phyloP scores from a whole-genome alignment of 2,329 filamentous ascomycete genomes.

The Calonectria naviculata region DNA sequence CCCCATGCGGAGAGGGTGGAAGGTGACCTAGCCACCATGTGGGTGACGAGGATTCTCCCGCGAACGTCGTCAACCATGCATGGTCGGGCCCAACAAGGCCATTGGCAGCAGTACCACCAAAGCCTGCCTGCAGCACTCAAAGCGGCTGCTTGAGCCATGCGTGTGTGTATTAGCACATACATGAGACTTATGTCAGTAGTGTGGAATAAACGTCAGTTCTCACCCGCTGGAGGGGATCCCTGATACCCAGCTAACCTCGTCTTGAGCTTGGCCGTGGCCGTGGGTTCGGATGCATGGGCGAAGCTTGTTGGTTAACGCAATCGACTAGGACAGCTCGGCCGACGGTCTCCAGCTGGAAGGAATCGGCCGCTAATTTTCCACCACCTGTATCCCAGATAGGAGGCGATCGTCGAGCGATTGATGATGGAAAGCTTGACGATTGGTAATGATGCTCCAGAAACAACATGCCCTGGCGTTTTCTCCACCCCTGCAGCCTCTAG shows the following conservation, averaged over 20 bases:
- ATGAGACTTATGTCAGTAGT: neutral
- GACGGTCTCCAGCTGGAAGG: conserved; percentile 2
- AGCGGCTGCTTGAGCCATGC: neutral
- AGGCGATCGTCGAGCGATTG: conserved; percentile 20
- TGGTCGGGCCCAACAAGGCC: neutral
- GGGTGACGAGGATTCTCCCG: conserved; percentile 22
- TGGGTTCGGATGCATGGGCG: neutral
- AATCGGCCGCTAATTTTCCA: conserved; percentile 1
- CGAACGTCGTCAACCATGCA: conserved; percentile 14
- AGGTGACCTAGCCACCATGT: conserved; percentile 24
- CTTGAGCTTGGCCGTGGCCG: neutral
- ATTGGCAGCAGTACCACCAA: neutral
- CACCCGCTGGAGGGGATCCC: neutral
- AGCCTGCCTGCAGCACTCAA: neutral
- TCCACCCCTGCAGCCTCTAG: neutral
- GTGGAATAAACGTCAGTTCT: neutral
- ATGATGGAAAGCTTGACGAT: conserved; percentile 14
- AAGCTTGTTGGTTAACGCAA: conserved; percentile 4
- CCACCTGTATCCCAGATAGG: conserved; percentile 9
- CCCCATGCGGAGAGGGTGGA: conserved; percentile 2
- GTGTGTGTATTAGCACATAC: neutral
- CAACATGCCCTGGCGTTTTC: neutral
- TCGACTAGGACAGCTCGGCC: neutral
- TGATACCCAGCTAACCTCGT: neutral
- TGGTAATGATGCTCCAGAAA: conserved; percentile 8